These are phyloP conservation scores for Selaginella tamariscina DNA, from an alignment of 75 land plant species.

Conservation along the genomic window DNA sequence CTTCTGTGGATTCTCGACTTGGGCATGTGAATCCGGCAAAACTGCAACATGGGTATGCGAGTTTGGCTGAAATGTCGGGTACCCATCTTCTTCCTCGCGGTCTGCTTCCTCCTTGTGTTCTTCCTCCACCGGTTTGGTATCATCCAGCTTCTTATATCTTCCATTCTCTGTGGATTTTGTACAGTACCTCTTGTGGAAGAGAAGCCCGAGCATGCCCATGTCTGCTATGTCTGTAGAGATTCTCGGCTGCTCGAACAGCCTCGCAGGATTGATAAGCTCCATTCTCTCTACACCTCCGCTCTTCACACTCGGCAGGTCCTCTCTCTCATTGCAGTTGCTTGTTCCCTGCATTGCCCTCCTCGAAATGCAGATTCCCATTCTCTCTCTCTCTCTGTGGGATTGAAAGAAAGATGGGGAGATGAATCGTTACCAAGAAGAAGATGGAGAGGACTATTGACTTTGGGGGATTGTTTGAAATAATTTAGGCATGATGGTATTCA, in stretches of 20 bases:
- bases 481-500: too few relatives aligned
- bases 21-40: neutral
- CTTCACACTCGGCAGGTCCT: too few relatives aligned
- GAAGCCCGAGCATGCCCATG: conserved; percentile 9
- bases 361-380: too few relatives aligned
- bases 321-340: too few relatives aligned
- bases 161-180: neutral
- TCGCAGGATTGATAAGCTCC: too few relatives aligned
- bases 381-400: too few relatives aligned
- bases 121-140: neutral
- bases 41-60: neutral
- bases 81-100: neutral
- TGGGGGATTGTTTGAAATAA: too few relatives aligned
- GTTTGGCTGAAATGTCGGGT: neutral
- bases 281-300: too few relatives aligned
- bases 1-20: neutral
- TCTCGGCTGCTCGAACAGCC: neutral
- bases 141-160: neutral
- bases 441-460: too few relatives aligned
- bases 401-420: too few relatives aligned
- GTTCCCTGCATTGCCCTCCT: too few relatives aligned
- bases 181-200: conserved; percentile 12
- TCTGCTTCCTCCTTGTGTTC: neutral
- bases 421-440: too few relatives aligned
- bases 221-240: neutral